Evolutionary conservation across 1,284 basidiomycete genomes (phyloP).

Genomic region (Rhodotorula sp.): DNA sequence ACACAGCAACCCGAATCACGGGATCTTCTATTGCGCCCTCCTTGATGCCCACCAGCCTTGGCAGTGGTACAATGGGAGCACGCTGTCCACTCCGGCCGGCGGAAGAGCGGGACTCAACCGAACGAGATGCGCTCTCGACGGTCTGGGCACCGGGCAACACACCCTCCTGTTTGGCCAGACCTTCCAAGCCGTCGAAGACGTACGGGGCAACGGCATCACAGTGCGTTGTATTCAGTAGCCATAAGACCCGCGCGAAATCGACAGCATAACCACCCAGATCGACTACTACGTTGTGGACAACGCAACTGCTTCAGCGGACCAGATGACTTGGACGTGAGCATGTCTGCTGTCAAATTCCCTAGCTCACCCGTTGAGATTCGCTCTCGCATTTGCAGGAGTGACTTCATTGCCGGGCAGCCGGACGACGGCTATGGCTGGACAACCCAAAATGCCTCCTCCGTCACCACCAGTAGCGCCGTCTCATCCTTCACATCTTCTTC

Average conservation of each 20-base stretch:
- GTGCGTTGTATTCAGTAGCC: neutral
- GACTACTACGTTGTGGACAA: conserved; percentile 15
- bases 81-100: neutral
- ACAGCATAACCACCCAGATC: neutral
- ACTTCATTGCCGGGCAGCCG: neutral
- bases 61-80: conserved; percentile 14
- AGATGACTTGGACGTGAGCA: conserved; percentile 8
- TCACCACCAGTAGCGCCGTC: neutral
- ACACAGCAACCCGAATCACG: neutral
- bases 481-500: neutral
- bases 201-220: neutral
- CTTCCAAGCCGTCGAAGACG: neutral
- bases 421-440: neutral
- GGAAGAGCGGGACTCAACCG: conserved; percentile 2
- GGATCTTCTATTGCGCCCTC: conserved; percentile 7
- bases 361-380: neutral
- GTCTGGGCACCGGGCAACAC: neutral
- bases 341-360: neutral
- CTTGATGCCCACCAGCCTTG: neutral
- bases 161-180: conserved; percentile 15
- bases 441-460: neutral
- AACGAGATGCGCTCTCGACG: conserved; percentile 10
- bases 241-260: neutral
- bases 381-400: neutral
- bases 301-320: neutral